Conservation (phyloP, 2,329 filamentous ascomycete species). For the Penicillium sp. region DNA sequence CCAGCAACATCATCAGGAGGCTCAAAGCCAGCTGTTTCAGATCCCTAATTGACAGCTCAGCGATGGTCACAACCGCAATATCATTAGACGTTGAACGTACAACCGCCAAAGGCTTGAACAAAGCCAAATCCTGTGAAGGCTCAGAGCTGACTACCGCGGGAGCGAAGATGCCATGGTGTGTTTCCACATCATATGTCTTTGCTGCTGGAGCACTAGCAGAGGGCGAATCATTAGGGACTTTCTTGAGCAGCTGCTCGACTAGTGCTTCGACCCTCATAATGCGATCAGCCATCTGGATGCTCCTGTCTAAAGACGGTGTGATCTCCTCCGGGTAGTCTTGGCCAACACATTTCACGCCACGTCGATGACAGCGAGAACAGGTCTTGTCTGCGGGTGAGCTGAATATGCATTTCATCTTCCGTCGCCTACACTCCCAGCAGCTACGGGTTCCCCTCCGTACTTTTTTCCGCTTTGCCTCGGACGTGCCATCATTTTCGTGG, state of each 20-base stretch:
- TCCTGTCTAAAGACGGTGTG: slow-evolving; percentile 1
- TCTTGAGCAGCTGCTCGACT: slow-evolving; percentile 45
- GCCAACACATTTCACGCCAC: slow-evolving; percentile 42
- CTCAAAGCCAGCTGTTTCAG: background rate
- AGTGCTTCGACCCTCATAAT: slow-evolving; percentile 3
- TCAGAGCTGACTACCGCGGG: background rate
- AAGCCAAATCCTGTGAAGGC: background rate
- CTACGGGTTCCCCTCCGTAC: slow-evolving; percentile 9
- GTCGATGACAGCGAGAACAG: slow-evolving; percentile 19
- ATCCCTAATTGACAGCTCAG: background rate
- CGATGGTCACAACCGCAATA: no score
- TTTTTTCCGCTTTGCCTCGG: slow-evolving; percentile 5
- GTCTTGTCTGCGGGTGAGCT: background rate
- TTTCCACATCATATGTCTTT: background rate
- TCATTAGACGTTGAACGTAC: background rate
- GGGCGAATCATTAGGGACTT: slow-evolving; percentile 17
- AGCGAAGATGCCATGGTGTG: background rate
- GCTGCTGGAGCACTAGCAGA: no score
- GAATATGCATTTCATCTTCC: slow-evolving; percentile 14
- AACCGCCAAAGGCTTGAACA: background rate
- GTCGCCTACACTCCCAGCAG: slow-evolving; percentile 12
- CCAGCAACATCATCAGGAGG: background rate
- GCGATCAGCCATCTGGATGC: slow-evolving; percentile 5
- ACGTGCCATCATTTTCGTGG: background rate
- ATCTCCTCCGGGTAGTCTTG: slow-evolving; percentile 50